phyloP scores from a whole-genome alignment of 768 basidiomycete genomes.

The Termitomyces sp. region DNA sequence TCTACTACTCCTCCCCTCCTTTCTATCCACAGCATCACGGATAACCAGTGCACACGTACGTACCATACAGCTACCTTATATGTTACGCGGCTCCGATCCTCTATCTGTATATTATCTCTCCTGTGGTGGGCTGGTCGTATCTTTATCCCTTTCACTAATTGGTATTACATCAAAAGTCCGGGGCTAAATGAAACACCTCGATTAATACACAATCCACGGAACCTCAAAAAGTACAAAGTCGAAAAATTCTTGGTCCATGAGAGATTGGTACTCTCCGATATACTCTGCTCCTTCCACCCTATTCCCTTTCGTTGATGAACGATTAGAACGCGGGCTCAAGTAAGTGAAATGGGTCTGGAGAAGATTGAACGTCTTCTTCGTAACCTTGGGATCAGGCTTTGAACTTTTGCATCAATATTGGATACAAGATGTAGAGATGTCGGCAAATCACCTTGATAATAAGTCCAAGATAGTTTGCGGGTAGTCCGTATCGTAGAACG shows the following conservation, averaged over 20 bases:
- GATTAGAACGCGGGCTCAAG: slow-evolving; percentile 65
- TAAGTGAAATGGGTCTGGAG: slow-evolving; percentile 79
- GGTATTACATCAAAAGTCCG: slow-evolving; percentile 26
- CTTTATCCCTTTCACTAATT: slow-evolving; percentile 57
- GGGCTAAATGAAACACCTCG: slow-evolving; percentile 13
- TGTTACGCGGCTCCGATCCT: slow-evolving; percentile 35
- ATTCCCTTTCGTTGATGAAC: slow-evolving; percentile 32
- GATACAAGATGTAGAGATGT: not conserved
- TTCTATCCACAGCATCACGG: slow-evolving; percentile 13
- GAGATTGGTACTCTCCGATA: slow-evolving; percentile 83
- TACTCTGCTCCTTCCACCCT: slow-evolving; percentile 56
- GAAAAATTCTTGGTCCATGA: slow-evolving; percentile 94
- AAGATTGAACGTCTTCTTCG: slow-evolving; percentile 69
- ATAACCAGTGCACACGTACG: slow-evolving; percentile 17
- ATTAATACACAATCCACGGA: slow-evolving; percentile 76
- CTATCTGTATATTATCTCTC: slow-evolving; percentile 37
- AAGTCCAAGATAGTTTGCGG: slow-evolving; percentile 83
- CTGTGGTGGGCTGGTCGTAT: slow-evolving; percentile 55
- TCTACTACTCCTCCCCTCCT: slow-evolving; percentile 9
- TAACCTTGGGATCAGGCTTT: slow-evolving; percentile 82
- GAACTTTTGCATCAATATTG: not conserved
- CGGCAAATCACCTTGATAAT: slow-evolving; percentile 59
- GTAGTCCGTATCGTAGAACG: slow-evolving; percentile 91
- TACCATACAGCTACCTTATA: slow-evolving; percentile 18
- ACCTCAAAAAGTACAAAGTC: slow-evolving; percentile 95